Conservation (phyloP, 1,284 basidiomycete species). For the Ustilago curta region DNA sequence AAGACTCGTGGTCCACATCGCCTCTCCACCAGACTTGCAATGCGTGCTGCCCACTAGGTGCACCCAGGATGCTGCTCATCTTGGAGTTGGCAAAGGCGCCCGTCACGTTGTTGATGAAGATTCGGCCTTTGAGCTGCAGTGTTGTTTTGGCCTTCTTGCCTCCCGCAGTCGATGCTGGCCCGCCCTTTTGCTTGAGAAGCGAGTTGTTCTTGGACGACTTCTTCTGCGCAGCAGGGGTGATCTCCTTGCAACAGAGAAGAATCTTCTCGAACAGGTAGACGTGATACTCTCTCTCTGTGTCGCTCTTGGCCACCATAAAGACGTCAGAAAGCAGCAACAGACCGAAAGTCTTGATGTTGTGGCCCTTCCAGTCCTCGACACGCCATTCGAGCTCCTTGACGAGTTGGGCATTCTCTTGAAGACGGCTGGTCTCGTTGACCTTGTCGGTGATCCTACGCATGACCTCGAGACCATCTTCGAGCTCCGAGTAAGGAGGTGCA, state of each 20-base stretch:
- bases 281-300: constrained; percentile 96
- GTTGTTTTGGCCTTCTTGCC: constrained; percentile 73
- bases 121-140: constrained; percentile 92
- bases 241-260: constrained; percentile 96
- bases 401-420: constrained; percentile 82
- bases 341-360: constrained; percentile 92
- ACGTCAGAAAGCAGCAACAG: constrained; percentile 91
- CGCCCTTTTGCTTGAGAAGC: constrained; percentile 56
- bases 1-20: constrained; percentile 88
- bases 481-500: constrained; percentile 76
- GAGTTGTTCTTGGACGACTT: constrained; percentile 66
- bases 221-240: constrained; percentile 71
- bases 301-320: constrained; percentile 95
- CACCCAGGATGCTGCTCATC: constrained; percentile 48
- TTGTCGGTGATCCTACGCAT: constrained; percentile 93
- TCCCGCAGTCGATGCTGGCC: constrained; percentile 13
- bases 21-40: constrained; percentile 93
- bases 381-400: constrained; percentile 88
- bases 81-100: constrained; percentile 74
- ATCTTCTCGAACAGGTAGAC: constrained; percentile 99
- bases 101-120: constrained; percentile 96
- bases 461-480: constrained; percentile 83
- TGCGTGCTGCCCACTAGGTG: constrained; percentile 66
- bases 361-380: constrained; percentile 99
- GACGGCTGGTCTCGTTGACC: constrained; percentile 93